phyloP scores from a whole-genome alignment of 2,329 filamentous ascomycete species.

The Pseudogymnoascus sp. region DNA sequence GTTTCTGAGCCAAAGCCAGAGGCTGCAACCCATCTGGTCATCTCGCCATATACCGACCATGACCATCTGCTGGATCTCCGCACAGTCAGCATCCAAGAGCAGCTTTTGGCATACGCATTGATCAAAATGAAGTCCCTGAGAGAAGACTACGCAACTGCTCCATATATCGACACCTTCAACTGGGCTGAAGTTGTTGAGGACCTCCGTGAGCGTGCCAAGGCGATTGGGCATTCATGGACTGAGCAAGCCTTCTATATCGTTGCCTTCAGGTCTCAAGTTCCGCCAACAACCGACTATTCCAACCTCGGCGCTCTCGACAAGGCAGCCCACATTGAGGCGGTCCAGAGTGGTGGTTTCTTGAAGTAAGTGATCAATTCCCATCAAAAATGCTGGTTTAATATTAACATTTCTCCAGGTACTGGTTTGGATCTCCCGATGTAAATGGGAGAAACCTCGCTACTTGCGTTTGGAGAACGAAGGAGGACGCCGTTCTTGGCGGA shows the following conservation, averaged over 20 bases:
- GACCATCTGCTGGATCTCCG: slow-evolving; percentile 66
- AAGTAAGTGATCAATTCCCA: slow-evolving; percentile 43
- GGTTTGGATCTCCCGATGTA: slow-evolving; percentile 70
- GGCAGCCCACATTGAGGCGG: slow-evolving; percentile 72
- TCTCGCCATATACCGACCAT: slow-evolving; percentile 67
- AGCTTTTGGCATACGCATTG: slow-evolving; percentile 64
- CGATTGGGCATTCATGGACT: slow-evolving; percentile 47
- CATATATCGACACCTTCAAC: slow-evolving; percentile 70
- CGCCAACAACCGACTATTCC: slow-evolving; percentile 55
- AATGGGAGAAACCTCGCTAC: slow-evolving; percentile 74
- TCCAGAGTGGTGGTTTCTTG: slow-evolving; percentile 68
- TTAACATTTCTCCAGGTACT: slow-evolving; percentile 50
- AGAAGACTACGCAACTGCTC: slow-evolving; percentile 66
- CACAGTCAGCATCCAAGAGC: slow-evolving; percentile 55
- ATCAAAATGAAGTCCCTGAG: slow-evolving; percentile 53
- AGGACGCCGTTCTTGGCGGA: slow-evolving; percentile 52
- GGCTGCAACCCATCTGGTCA: slow-evolving; percentile 40
- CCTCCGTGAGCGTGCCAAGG: slow-evolving; percentile 43
- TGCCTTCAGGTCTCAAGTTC: slow-evolving; percentile 69
- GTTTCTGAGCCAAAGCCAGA: not conserved
- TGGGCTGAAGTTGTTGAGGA: slow-evolving; percentile 56
- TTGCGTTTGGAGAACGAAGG: slow-evolving; percentile 55
- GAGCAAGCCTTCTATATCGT: slow-evolving; percentile 71
- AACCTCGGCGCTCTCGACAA: slow-evolving; percentile 67
- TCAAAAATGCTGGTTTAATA: not conserved